Conservation (phyloP, 108 stramenopile genomes). For the Asterionellopsis glacialis region DNA sequence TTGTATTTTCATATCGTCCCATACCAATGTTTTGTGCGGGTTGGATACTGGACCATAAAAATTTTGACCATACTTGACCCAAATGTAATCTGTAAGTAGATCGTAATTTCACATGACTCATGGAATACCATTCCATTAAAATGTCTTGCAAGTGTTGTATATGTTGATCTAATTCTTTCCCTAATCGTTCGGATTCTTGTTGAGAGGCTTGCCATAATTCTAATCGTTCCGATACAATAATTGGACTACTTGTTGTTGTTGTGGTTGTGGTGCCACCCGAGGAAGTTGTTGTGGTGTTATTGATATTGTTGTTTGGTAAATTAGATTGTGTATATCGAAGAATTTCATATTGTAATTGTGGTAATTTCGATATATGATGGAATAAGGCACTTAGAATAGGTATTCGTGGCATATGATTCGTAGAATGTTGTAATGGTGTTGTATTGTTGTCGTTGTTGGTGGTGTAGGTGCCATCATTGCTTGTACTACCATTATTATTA, state of each 20-base stretch:
- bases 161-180: slow-evolving; percentile 36
- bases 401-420: too few species aligned
- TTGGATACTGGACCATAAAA: slow-evolving; percentile 10
- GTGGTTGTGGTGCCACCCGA: neutral
- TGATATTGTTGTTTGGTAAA: slow-evolving; percentile 1
- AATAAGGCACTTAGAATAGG: slow-evolving; percentile 30
- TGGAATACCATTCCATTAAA: slow-evolving; percentile 25
- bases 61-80: slow-evolving; percentile 32
- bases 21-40: slow-evolving; percentile 13
- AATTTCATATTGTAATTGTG: slow-evolving; percentile 34
- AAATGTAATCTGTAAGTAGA: slow-evolving; percentile 20
- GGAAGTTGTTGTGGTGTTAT: neutral
- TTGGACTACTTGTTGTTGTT: slow-evolving; percentile 13
- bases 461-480: too few species aligned
- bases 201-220: slow-evolving; percentile 3
- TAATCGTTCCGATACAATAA: too few species aligned
- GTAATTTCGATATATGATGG: slow-evolving; percentile 34
- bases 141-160: slow-evolving; percentile 27
- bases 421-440: too few species aligned
- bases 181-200: slow-evolving; percentile 22
- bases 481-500: too few species aligned
- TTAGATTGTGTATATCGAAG: slow-evolving; percentile 29
- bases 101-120: slow-evolving; percentile 16
- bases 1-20: slow-evolving; percentile 54
- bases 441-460: too few species aligned